A percentile compares a stretch with the other conserved stretches of the same genome.
Evolutionary conservation across 1,284 basidiomycete species (phyloP).

Genomic region (Cutaneotrichosporon arboriforme): DNA sequence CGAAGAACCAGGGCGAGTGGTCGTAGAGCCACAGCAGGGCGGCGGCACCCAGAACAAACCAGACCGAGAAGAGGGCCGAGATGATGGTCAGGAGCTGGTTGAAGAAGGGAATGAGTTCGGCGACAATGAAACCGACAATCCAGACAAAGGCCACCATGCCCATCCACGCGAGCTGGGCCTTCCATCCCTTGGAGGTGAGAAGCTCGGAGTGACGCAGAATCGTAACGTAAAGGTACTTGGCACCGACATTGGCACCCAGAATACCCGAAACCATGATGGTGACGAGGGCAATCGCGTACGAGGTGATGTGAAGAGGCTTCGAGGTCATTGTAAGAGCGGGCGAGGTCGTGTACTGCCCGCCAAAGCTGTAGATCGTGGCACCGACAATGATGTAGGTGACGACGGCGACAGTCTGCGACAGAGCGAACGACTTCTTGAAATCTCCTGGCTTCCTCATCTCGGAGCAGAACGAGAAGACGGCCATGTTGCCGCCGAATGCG

Average conservation of each 20-base stretch:
- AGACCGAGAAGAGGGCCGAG: slow-evolving; percentile 37
- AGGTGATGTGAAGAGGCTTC: slow-evolving; percentile 29
- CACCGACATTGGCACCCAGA: slow-evolving; percentile 38
- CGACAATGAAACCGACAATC: slow-evolving; percentile 38
- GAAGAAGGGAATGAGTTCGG: slow-evolving; percentile 44
- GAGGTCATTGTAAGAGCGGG: slow-evolving; percentile 40
- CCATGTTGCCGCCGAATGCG: slow-evolving; percentile 41
- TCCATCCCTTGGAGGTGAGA: slow-evolving; percentile 29
- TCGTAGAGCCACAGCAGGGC: slow-evolving; percentile 41
- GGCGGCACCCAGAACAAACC: slow-evolving; percentile 39
- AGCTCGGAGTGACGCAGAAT: slow-evolving; percentile 31
- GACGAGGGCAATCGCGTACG: slow-evolving; percentile 36
- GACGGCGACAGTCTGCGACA: slow-evolving; percentile 31
- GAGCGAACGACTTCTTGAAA: slow-evolving; percentile 41
- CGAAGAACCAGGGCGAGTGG: slow-evolving; percentile 23
- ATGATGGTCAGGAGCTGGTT: slow-evolving; percentile 43
- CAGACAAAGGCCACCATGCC: slow-evolving; percentile 34
- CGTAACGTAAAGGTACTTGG: slow-evolving; percentile 41
- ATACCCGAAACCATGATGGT: slow-evolving; percentile 43
- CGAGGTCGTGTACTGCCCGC: slow-evolving; percentile 36
- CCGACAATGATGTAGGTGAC: slow-evolving; percentile 36
- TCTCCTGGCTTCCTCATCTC: slow-evolving; percentile 43
- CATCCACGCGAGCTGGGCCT: slow-evolving; percentile 34
- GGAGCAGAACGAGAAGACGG: slow-evolving; percentile 37
- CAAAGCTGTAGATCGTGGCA: slow-evolving; percentile 33